Base-by-base conservation (phyloP, 2,329 filamentous ascomycete species). In the Colletotrichum shisoi region DNA sequence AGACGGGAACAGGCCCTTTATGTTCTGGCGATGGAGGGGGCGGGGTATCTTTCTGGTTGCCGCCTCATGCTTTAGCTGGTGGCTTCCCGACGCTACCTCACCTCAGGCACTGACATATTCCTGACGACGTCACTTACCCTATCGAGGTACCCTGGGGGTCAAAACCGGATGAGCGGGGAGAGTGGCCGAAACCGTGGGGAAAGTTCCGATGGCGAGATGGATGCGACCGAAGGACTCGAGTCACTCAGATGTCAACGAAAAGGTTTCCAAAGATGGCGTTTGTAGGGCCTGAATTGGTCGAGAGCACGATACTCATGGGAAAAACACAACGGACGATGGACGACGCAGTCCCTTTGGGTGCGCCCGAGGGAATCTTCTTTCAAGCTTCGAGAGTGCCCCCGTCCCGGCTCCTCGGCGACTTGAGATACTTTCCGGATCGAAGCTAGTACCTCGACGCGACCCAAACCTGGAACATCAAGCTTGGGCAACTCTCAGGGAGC, bases 61-160 rank as follows among this genome's bases (percentile, higher is more conserved):
- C 31, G 24, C 53, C 39, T 51, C 65, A 51, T n/a, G 65, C 56
- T 56, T 65, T 59, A 68, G 65, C 60, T 64, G 64, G 61, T 44
- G 64, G 49, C 64, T 49, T 39, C 48, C 49, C 17, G 40, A 48
- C 58, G 39, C 45, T 56, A 61, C 49, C 31, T 56, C 11, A 62
- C 48, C 31, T 56, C 11, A 62, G 40, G 64, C 61, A 56, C 49
- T 67, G 61, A 65, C 65, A 57, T 65, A 45, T 48, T 56, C 60
- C 63, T 51, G 61, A 64, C 65, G 65, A 68, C 53, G 54, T 67
- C 61, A 65, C 65, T 60, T 65, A 68, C 54, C 61, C 24, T 64
- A 65, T 57, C 31, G 48, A 65, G 54, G n/a, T 42, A 62, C 49
- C 17, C 53, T 46, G 19, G 52, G 52, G 40, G 46, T 57, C 48